Conservation (phyloP, 2,329 filamentous ascomycete genomes). For the Zymoseptoria ardabiliae region DNA sequence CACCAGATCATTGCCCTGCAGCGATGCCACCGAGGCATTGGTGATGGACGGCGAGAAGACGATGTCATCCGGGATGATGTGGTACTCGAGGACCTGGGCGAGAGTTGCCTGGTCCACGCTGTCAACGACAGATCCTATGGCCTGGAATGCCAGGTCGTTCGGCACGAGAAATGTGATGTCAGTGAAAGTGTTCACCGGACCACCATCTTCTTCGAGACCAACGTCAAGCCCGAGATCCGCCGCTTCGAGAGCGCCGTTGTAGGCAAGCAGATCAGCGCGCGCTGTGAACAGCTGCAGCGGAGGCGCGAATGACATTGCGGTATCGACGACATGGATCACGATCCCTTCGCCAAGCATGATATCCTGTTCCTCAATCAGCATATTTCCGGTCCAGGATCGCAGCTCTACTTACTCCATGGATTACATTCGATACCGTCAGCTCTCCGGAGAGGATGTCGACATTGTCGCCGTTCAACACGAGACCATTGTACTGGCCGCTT, state of each 20-base stretch:
- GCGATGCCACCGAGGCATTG: constrained; percentile 1
- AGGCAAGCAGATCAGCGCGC: not conserved
- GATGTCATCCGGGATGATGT: constrained; percentile 2
- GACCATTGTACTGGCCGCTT: constrained; percentile 32
- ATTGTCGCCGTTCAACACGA: constrained; percentile 28
- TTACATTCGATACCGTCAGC: constrained; percentile 29
- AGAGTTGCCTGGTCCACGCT: not conserved
- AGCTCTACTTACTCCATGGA: constrained; percentile 20
- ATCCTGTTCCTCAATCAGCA: constrained; percentile 1
- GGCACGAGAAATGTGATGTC: constrained; percentile 3
- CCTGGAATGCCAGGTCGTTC: not conserved
- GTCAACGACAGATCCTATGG: constrained; percentile 1
- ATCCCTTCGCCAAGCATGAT: constrained; percentile 4
- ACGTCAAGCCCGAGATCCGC: constrained; percentile 1
- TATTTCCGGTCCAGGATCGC: not conserved
- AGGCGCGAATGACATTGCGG: constrained; percentile 1
- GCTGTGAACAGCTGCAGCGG: constrained; percentile 3
- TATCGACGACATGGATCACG: constrained; percentile 4
- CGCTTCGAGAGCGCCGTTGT: constrained; percentile 2
- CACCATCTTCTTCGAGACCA: not conserved
- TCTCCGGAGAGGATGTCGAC: constrained; percentile 32
- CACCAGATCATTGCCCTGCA: not conserved
- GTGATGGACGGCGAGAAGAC: constrained; percentile 3
- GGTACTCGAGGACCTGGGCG: constrained; percentile 2
- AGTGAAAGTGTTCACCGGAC: not conserved